Percentiles rank a stretch among this genome's conserved stretches.
These are phyloP conservation scores for Trichoderma pleuroti DNA, from an alignment of 2,329 filamentous ascomycete species.

Conservation along the genomic window DNA sequence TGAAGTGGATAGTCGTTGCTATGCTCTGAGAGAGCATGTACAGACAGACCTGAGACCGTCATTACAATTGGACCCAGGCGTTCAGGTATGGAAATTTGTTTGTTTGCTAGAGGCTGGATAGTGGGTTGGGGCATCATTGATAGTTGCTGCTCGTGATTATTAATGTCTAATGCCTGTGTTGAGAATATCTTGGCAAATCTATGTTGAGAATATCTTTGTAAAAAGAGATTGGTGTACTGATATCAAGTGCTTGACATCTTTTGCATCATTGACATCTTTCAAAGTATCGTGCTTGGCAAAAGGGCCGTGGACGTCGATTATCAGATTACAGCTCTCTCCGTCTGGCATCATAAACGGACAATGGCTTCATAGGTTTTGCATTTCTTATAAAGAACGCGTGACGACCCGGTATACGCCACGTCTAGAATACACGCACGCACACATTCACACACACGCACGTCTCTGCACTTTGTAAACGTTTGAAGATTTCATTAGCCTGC, in stretches of 20 bases:
- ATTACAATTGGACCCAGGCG: too few species aligned
- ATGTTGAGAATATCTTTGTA: too few species aligned
- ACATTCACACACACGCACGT: neutral
- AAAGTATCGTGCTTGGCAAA: neutral
- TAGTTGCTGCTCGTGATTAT: too few species aligned
- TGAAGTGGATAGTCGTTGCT: neutral
- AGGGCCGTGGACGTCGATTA: neutral
- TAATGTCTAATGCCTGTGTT: too few species aligned
- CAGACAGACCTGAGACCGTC: neutral
- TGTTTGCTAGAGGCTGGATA: neutral
- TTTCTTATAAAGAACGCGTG: neutral
- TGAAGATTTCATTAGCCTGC: slow-evolving; percentile 51
- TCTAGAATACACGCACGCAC: slow-evolving; percentile 21
- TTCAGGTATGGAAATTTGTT: neutral
- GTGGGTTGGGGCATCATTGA: too few species aligned
- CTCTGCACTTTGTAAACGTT: slow-evolving; percentile 33
- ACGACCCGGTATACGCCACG: neutral
- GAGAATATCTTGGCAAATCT: too few species aligned
- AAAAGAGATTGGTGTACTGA: neutral
- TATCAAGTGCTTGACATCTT: neutral
- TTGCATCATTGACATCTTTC: neutral
- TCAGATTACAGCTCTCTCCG: neutral
- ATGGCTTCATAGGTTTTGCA: neutral
- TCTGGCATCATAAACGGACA: neutral
- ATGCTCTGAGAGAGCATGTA: neutral